These are phyloP conservation scores for Metschnikowia aberdeeniae DNA, from an alignment of 805 yeast species.

Conservation along the genomic window DNA sequence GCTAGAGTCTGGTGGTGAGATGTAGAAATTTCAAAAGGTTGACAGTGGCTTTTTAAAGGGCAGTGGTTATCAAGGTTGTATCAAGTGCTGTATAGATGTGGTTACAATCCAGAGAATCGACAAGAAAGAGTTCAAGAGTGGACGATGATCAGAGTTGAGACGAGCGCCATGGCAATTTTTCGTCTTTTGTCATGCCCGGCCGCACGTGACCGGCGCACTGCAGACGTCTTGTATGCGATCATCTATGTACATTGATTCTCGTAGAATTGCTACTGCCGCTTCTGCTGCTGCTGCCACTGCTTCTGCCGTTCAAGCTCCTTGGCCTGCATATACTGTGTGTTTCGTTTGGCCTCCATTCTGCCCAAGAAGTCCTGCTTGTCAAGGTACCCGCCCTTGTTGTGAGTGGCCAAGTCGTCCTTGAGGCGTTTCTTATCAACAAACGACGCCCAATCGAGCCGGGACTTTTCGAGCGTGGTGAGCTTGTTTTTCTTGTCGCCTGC, in stretches of 20 bases:
- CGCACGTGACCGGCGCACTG: conserved; percentile 2
- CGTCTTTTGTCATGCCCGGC: not conserved
- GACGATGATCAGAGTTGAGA: not conserved
- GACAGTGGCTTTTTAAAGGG: conserved; percentile 46
- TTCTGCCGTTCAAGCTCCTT: conserved; percentile 30
- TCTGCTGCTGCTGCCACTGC: conserved; percentile 19
- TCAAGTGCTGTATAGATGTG: not conserved
- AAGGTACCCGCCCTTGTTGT: conserved; percentile 86
- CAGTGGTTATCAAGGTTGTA: conserved; percentile 11
- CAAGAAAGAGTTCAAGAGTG: conserved; percentile 2
- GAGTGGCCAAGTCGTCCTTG: conserved; percentile 71
- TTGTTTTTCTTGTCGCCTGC: conserved; percentile 60
- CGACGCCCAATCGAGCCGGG: conserved; percentile 90
- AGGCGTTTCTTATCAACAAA: conserved; percentile 86
- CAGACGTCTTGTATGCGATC: not conserved
- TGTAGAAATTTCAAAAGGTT: no score
- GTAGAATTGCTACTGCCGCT: not conserved
- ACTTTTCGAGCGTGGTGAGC: conserved; percentile 87
- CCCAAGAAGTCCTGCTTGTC: conserved; percentile 87
- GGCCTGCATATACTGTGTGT: conserved; percentile 45
- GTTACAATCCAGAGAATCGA: conserved; percentile 5
- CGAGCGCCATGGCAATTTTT: conserved; percentile 1
- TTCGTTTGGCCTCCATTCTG: conserved; percentile 62
- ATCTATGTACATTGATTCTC: no score
- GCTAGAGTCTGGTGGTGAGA: no score